These are phyloP conservation scores for Williopsis jadinii DNA, from an alignment of 1,139 yeast genomes.

Conservation along the genomic window DNA sequence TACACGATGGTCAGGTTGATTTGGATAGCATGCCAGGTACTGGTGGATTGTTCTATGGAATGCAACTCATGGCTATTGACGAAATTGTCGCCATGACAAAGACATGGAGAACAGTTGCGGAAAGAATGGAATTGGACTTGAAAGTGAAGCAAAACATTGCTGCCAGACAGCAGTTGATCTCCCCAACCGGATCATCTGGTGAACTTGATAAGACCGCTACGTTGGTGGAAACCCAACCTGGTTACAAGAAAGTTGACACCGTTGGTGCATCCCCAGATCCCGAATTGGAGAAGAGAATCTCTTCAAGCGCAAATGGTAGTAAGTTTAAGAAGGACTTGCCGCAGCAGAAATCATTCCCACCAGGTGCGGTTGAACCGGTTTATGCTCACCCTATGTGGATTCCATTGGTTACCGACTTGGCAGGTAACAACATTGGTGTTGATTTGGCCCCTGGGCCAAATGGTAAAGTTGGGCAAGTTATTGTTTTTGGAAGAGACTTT, in stretches of 20 bases:
- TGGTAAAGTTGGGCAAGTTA: conserved; percentile 79
- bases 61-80: conserved; percentile 57
- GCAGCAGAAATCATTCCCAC: conserved; percentile 70
- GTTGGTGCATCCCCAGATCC: conserved; percentile 21
- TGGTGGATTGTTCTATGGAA: conserved; percentile 57
- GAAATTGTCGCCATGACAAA: conserved; percentile 58
- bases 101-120: conserved; percentile 61
- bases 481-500: conserved; percentile 83
- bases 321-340: conserved; percentile 36
- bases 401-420: conserved; percentile 79
- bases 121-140: conserved; percentile 30
- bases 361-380: conserved; percentile 56
- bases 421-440: conserved; percentile 85
- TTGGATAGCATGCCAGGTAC: conserved; percentile 42
- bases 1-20: conserved; percentile 66
- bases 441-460: conserved; percentile 79
- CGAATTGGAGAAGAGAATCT: conserved; percentile 22
- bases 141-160: conserved; percentile 11
- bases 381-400: conserved; percentile 91
- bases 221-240: conserved; percentile 19
- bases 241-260: conserved; percentile 20
- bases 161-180: conserved; percentile 12
- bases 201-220: conserved; percentile 12
- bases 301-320: conserved; percentile 14
- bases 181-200: conserved; percentile 20